phyloP scores from a whole-genome alignment of 495 filamentous ascomycete species.

The Neurospora sp. region DNA sequence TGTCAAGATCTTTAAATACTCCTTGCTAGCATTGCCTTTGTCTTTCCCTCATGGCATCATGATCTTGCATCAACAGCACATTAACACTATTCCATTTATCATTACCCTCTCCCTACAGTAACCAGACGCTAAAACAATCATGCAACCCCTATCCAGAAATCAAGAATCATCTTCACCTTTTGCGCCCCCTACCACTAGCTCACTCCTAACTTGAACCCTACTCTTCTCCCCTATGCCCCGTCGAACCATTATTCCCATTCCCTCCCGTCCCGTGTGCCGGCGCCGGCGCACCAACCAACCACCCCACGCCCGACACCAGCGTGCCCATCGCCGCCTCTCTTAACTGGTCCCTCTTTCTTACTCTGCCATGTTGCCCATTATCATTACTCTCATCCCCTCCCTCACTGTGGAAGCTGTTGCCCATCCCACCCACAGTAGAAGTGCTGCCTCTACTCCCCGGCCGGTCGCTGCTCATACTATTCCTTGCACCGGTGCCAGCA shows the following conservation, averaged over 20 bases:
- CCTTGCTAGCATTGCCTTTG: too few species aligned
- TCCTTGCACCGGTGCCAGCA: neutral
- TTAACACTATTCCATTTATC: neutral
- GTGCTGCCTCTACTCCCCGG: neutral
- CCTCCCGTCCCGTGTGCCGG: constrained; percentile 11
- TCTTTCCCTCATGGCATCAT: too few species aligned
- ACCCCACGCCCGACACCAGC: constrained; percentile 73
- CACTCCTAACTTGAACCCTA: neutral
- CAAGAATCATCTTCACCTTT: neutral
- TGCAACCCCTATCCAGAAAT: neutral
- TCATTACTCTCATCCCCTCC: constrained; percentile 8
- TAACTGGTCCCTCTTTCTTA: constrained; percentile 74
- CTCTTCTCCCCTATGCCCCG: neutral
- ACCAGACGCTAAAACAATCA: neutral
- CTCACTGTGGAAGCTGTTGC: constrained; percentile 1
- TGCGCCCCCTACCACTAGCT: too few species aligned
- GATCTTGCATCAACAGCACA: neutral
- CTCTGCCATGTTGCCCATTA: constrained; percentile 36
- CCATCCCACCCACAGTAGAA: neutral
- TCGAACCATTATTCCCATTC: neutral
- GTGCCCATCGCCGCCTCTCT: constrained; percentile 62
- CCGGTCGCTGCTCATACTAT: neutral
- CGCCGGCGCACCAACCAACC: constrained; percentile 70
- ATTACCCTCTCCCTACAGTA: neutral
- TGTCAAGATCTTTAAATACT: too few species aligned